A percentile compares a stretch with the other conserved stretches of the same genome.
Conservation (phyloP, 192 early-diverging fungal species). For the Linnemannia exigua region DNA sequence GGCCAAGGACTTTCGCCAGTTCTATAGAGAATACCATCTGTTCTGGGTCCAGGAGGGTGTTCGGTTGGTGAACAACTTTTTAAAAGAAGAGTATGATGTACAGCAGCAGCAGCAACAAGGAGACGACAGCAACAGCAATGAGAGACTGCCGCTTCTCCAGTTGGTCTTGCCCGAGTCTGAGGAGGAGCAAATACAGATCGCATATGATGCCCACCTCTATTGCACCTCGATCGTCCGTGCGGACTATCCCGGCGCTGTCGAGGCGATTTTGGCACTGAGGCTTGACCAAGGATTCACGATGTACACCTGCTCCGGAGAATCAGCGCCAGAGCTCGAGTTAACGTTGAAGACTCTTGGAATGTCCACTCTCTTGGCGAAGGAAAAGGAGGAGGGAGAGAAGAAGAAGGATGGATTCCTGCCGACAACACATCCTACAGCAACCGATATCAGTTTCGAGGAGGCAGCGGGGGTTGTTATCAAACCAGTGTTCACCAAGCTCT, state of each 20-base stretch:
- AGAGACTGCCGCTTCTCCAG: neutral
- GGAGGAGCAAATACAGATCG: slow-evolving; percentile 23
- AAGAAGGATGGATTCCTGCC: no score
- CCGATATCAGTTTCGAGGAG: neutral
- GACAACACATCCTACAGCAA: neutral
- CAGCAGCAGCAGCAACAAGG: neutral
- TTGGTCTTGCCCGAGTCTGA: slow-evolving; percentile 26
- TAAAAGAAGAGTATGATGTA: slow-evolving; percentile 25
- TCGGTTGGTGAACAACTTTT: slow-evolving; percentile 15
- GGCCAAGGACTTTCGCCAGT: neutral
- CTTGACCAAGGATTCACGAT: slow-evolving; percentile 33
- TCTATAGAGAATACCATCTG: slow-evolving; percentile 21
- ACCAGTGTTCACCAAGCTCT: slow-evolving; percentile 37
- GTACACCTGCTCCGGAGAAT: slow-evolving; percentile 46
- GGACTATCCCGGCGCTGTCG: slow-evolving; percentile 39
- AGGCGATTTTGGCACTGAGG: slow-evolving; percentile 35
- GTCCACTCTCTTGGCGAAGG: neutral
- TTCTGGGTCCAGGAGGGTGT: slow-evolving; percentile 18
- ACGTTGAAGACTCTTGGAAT: slow-evolving; percentile 37
- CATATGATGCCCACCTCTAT: slow-evolving; percentile 12
- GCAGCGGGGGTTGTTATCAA: neutral
- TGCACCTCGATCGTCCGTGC: slow-evolving; percentile 21
- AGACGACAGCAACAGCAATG: neutral
- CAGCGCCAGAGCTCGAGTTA: slow-evolving; percentile 20
- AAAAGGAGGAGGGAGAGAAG: neutral